Percentiles rank a stretch among this genome's conserved stretches.
These are phyloP conservation scores for Nicotiana paniculata DNA, from an alignment of 257 asterid genomes.

Conservation along the genomic window DNA sequence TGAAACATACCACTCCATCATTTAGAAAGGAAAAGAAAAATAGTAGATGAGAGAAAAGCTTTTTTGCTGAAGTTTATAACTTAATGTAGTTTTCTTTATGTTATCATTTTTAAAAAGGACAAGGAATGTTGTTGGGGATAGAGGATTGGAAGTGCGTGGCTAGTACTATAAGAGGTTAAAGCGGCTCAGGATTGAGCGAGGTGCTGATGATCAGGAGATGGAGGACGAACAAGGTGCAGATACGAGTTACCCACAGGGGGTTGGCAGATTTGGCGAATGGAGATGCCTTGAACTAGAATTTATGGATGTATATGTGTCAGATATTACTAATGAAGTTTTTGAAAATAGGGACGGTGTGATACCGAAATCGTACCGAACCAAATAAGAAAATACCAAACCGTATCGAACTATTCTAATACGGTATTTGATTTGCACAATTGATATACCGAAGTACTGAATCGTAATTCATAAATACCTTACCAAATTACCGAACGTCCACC, in stretches of 20 bases:
- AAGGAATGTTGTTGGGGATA: slow-evolving; percentile 72
- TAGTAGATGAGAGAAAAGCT: background rate
- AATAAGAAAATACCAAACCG: too few species aligned
- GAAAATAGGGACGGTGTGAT: slow-evolving; percentile 24
- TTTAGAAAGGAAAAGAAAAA: background rate
- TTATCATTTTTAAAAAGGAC: slow-evolving; percentile 29
- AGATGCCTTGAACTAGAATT: slow-evolving; percentile 58
- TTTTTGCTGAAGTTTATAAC: background rate
- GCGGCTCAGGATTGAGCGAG: slow-evolving; percentile 62
- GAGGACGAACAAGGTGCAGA: slow-evolving; percentile 56
- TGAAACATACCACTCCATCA: background rate
- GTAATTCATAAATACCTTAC: too few species aligned
- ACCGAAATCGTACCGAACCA: too few species aligned
- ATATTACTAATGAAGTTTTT: slow-evolving; percentile 51
- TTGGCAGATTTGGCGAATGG: slow-evolving; percentile 40
- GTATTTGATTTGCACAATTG: too few species aligned
- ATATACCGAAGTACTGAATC: too few species aligned
- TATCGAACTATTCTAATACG: too few species aligned
- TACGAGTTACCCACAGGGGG: slow-evolving; percentile 47
- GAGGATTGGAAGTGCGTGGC: slow-evolving; percentile 73
- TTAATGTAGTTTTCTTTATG: background rate
- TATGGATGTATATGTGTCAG: slow-evolving; percentile 59
- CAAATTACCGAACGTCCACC: too few species aligned
- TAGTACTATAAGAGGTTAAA: slow-evolving; percentile 43
- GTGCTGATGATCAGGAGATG: slow-evolving; percentile 52